Conservation (phyloP, 352 stramenopile species). For the Elongisporangium undulatum region DNA sequence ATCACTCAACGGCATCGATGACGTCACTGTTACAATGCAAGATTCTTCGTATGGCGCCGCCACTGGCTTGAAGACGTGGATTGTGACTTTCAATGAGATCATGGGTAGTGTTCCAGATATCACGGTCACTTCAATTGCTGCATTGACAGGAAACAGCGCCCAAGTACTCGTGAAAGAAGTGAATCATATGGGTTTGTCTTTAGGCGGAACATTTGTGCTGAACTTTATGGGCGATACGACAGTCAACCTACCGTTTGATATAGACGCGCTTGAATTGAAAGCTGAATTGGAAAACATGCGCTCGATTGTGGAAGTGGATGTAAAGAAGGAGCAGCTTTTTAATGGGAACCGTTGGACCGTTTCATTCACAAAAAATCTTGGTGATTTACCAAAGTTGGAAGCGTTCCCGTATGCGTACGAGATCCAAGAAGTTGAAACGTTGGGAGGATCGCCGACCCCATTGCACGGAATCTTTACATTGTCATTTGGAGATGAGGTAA, state of each 20-base stretch:
- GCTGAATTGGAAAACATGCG: slow-evolving; percentile 69
- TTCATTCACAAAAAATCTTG: slow-evolving; percentile 94
- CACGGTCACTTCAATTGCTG: slow-evolving; percentile 40
- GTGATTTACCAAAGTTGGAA: slow-evolving; percentile 90
- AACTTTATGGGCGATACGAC: slow-evolving; percentile 91
- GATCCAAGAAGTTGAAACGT: slow-evolving; percentile 90
- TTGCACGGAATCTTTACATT: slow-evolving; percentile 90
- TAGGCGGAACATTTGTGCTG: slow-evolving; percentile 92
- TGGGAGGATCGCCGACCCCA: slow-evolving; percentile 91
- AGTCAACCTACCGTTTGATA: slow-evolving; percentile 89
- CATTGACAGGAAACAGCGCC: slow-evolving; percentile 54
- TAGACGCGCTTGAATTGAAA: slow-evolving; percentile 84
- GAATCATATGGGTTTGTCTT: slow-evolving; percentile 63
- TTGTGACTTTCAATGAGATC: slow-evolving; percentile 92
- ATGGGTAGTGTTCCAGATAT: slow-evolving; percentile 88
- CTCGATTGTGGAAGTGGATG: slow-evolving; percentile 60
- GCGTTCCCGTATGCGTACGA: slow-evolving; percentile 90
- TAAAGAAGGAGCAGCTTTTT: slow-evolving; percentile 58
- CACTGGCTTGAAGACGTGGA: slow-evolving; percentile 56
- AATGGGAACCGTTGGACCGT: slow-evolving; percentile 92
- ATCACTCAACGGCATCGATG: slow-evolving; percentile 66
- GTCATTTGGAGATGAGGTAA: slow-evolving; percentile 73
- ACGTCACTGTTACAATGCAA: slow-evolving; percentile 57
- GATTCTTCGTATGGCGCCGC: slow-evolving; percentile 42
- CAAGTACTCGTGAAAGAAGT: slow-evolving; percentile 67